A percentile compares a stretch with the other conserved stretches of the same genome.
phyloP scores from a whole-genome alignment of 192 early-diverging fungal genomes.

The Phycomyces blakesleeanus region DNA sequence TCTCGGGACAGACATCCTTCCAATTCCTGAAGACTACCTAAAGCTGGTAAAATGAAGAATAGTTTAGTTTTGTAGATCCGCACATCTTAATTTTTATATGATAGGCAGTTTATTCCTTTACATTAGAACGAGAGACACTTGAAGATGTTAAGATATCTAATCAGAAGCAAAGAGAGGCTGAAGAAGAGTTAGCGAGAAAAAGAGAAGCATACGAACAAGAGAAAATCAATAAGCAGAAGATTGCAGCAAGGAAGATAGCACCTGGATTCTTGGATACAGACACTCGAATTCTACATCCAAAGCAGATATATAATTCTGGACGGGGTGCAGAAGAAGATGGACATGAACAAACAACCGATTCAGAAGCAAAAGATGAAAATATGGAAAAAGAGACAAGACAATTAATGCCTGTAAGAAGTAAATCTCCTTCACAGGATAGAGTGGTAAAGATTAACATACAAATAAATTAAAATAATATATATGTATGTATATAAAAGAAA shows the following conservation, averaged over 20 bases:
- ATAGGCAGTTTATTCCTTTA: constrained; percentile 45
- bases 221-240: constrained; percentile 44
- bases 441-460: too few relatives aligned
- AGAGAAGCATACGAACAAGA: constrained; percentile 39
- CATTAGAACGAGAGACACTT: constrained; percentile 48
- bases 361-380: neutral
- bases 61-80: neutral
- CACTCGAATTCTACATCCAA: constrained; percentile 48
- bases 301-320: constrained; percentile 16
- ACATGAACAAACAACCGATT: neutral
- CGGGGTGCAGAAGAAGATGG: neutral
- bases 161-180: constrained; percentile 29
- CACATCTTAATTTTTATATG: neutral
- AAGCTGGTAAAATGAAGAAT: constrained; percentile 20
- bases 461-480: too few relatives aligned
- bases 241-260: constrained; percentile 55
- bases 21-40: constrained; percentile 32
- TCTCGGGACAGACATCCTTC: constrained; percentile 15
- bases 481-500: too few relatives aligned
- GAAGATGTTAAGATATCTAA: constrained; percentile 36
- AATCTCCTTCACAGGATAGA: too few relatives aligned
- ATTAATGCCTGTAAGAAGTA: too few relatives aligned
- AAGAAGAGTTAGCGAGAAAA: constrained; percentile 28
- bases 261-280: constrained; percentile 64
- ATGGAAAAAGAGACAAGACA: constrained; percentile 1